A percentile compares a stretch with the other conserved stretches of the same genome.
phyloP scores from a whole-genome alignment of 352 stramenopile genomes.

The Pythium volutum region DNA sequence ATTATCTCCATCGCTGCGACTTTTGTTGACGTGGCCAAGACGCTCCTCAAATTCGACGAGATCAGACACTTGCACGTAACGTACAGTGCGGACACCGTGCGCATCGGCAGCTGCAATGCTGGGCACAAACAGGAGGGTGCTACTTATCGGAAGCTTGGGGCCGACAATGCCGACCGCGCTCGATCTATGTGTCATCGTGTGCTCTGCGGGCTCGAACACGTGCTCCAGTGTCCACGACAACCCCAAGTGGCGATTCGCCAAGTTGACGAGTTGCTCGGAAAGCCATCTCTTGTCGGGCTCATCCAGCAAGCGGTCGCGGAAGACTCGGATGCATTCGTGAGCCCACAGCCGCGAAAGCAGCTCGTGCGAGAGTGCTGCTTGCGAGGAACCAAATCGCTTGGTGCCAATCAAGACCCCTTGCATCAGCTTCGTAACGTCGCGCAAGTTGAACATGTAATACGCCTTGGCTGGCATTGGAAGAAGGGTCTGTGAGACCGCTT shows the following conservation, averaged over 20 bases:
- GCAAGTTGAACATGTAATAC: conserved; percentile 84
- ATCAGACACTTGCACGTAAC: conserved; percentile 71
- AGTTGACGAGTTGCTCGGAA: conserved; percentile 67
- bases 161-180: neutral
- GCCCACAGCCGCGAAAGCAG: conserved; percentile 79
- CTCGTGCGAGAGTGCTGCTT: conserved; percentile 30
- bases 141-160: neutral
- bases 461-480: conserved; percentile 78
- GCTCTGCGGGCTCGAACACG: conserved; percentile 27
- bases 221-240: conserved; percentile 55
- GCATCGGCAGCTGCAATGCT: neutral
- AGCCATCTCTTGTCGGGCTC: conserved; percentile 84
- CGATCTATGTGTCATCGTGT: neutral
- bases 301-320: conserved; percentile 90
- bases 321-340: conserved; percentile 90
- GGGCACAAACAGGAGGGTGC: conserved; percentile 9
- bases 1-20: conserved; percentile 35
- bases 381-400: conserved; percentile 1
- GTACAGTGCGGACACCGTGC: conserved; percentile 6
- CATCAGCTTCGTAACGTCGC: conserved; percentile 76
- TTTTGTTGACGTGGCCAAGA: conserved; percentile 43
- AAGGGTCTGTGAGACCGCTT: conserved; percentile 44
- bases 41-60: conserved; percentile 55
- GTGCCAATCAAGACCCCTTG: conserved; percentile 70
- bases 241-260: conserved; percentile 61